Evolutionary conservation across 768 basidiomycete genomes (phyloP).

Genomic region (Boletus pseudo-olivaceus): DNA sequence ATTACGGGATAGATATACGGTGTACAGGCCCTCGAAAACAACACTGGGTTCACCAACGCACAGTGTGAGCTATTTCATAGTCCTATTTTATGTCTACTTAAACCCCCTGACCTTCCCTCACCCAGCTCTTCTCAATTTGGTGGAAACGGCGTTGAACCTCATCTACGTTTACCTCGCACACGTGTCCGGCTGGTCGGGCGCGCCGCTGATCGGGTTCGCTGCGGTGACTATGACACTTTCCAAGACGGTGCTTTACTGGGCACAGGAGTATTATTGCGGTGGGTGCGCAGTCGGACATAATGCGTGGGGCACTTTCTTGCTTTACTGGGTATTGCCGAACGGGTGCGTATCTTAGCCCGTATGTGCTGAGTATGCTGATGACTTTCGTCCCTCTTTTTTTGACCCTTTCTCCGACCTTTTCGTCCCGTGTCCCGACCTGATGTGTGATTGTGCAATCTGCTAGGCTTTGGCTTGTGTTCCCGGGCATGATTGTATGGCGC

Average conservation of each 20-base stretch:
- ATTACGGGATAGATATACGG: slow-evolving; percentile 61
- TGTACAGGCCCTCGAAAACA: slow-evolving; percentile 53
- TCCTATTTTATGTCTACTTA: neutral
- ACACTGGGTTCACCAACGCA: slow-evolving; percentile 81
- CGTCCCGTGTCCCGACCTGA: neutral
- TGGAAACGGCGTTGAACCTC: slow-evolving; percentile 76
- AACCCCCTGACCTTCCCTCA: neutral
- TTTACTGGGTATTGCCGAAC: slow-evolving; percentile 75
- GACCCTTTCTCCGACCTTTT: neutral
- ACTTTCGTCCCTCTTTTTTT: neutral
- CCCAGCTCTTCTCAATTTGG: slow-evolving; percentile 70
- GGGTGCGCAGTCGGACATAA: slow-evolving; percentile 80
- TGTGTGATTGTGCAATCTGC: neutral
- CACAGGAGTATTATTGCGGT: slow-evolving; percentile 75
- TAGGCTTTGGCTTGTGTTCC: slow-evolving; percentile 78
- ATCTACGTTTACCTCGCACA: slow-evolving; percentile 75
- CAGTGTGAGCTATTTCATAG: slow-evolving; percentile 55
- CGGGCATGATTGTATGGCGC: slow-evolving; percentile 52
- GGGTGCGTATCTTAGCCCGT: slow-evolving; percentile 48
- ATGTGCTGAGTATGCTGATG: slow-evolving; percentile 5
- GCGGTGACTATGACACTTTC: slow-evolving; percentile 74
- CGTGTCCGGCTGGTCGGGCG: slow-evolving; percentile 54
- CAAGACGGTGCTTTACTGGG: slow-evolving; percentile 82
- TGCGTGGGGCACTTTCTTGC: slow-evolving; percentile 41
- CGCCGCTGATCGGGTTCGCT: slow-evolving; percentile 72